phyloP scores from a whole-genome alignment of 2,329 filamentous ascomycete genomes.

The Oidium heveae region DNA sequence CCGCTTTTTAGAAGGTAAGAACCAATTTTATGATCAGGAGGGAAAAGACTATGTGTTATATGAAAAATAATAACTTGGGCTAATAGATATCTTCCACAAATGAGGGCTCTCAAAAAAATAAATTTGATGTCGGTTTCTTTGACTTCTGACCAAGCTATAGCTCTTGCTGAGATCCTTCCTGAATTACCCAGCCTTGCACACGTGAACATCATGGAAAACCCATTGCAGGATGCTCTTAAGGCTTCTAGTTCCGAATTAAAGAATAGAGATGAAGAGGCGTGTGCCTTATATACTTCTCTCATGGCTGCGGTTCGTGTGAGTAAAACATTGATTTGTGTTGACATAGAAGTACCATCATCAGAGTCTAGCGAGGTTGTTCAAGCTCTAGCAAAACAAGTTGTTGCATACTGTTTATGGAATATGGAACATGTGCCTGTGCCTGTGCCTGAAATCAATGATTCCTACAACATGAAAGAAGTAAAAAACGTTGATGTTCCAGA shows the following conservation, averaged over 20 bases:
- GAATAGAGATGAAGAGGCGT: constrained; percentile 71
- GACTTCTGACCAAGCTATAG: constrained; percentile 69
- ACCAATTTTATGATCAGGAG: neutral
- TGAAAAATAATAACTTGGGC: neutral
- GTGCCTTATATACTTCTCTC: constrained; percentile 74
- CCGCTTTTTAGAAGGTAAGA: constrained; percentile 46
- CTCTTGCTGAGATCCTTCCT: constrained; percentile 69
- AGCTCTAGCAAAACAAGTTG: constrained; percentile 77
- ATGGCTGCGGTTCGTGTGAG: constrained; percentile 73
- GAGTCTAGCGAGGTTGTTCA: constrained; percentile 79
- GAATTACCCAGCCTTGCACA: constrained; percentile 64
- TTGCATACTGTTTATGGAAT: constrained; percentile 80
- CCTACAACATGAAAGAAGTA: constrained; percentile 13
- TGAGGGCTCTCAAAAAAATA: constrained; percentile 54
- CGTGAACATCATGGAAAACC: constrained; percentile 66
- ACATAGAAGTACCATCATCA: constrained; percentile 64
- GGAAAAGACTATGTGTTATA: neutral
- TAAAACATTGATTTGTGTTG: constrained; percentile 60
- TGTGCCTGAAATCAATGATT: constrained; percentile 20
- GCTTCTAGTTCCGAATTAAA: constrained; percentile 40
- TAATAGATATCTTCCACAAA: constrained; percentile 46
- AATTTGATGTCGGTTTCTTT: constrained; percentile 70
- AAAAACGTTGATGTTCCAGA: constrained; percentile 45
- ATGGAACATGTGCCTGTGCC: constrained; percentile 55
- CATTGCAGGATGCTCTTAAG: constrained; percentile 42